These are phyloP conservation scores for Pseudogymnoascus sp. DNA, from an alignment of 2,329 filamentous ascomycete genomes.

Conservation along the genomic window DNA sequence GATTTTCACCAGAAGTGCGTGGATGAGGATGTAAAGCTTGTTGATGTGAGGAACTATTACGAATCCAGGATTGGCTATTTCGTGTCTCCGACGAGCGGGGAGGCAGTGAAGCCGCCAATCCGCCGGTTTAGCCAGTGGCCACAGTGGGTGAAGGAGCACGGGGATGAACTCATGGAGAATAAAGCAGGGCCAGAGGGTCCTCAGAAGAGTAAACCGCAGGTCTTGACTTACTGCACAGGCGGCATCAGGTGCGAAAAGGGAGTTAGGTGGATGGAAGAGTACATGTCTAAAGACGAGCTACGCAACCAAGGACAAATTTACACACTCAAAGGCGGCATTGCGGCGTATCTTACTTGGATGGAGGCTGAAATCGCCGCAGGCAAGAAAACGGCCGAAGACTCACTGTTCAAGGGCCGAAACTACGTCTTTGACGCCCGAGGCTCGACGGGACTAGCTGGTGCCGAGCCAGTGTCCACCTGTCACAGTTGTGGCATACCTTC, in stretches of 20 bases:
- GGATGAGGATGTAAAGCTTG: conserved; percentile 16
- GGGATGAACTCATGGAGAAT: conserved; percentile 10
- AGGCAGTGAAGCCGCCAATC: conserved; percentile 26
- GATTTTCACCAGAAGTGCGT: conserved; percentile 26
- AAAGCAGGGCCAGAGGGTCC: background rate
- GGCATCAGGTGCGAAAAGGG: conserved; percentile 30
- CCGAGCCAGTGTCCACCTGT: conserved; percentile 25
- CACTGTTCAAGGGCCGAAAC: conserved; percentile 27
- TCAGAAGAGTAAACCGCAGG: conserved; percentile 16
- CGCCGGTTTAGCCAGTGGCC: conserved; percentile 29
- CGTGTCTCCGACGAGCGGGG: conserved; percentile 21
- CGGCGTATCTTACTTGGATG: conserved; percentile 29
- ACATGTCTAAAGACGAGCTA: conserved; percentile 15
- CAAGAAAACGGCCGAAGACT: conserved; percentile 22
- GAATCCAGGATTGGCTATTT: conserved; percentile 30
- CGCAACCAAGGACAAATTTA: conserved; percentile 20
- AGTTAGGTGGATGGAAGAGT: conserved; percentile 26
- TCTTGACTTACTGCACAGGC: conserved; percentile 29
- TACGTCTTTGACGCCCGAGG: conserved; percentile 31
- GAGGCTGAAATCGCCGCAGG: conserved; percentile 26
- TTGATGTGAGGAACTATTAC: conserved; percentile 30
- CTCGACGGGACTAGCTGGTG: conserved; percentile 18
- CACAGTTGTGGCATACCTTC: conserved; percentile 21
- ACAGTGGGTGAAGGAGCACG: conserved; percentile 24
- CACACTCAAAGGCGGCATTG: conserved; percentile 28